Evolutionary conservation across 2,329 filamentous ascomycete species (phyloP).

Genomic region (Gaeumannomyces sp.): DNA sequence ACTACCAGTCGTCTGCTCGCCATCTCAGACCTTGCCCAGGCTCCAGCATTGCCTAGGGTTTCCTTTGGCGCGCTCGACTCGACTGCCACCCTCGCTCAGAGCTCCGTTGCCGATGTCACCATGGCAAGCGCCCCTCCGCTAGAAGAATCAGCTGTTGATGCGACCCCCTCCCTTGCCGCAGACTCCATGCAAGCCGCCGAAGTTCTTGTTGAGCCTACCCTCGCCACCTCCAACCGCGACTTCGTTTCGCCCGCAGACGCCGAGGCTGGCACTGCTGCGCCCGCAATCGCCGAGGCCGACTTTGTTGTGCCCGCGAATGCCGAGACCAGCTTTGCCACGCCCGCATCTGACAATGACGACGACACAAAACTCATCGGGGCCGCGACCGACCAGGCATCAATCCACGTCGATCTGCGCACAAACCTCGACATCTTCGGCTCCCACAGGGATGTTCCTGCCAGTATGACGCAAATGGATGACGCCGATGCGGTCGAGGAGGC

Average conservation of each 20-base stretch:
- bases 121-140: background rate
- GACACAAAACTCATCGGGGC: background rate
- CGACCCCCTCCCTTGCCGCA: background rate
- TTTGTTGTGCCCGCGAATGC: background rate
- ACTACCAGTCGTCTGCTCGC: slow-evolving; percentile 6
- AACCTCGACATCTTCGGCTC: slow-evolving; percentile 29
- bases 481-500: background rate
- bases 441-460: background rate
- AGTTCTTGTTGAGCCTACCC: background rate
- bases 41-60: background rate
- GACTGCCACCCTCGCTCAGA: background rate
- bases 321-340: background rate
- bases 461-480: background rate
- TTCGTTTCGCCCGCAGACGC: background rate
- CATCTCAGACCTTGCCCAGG: slow-evolving; percentile 4
- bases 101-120: background rate
- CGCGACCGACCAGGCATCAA: background rate
- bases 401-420: slow-evolving; percentile 25
- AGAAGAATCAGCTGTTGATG: background rate
- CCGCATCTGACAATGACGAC: background rate
- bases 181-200: background rate
- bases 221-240: background rate
- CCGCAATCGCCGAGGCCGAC: too few relatives aligned
- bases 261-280: background rate
- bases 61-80: background rate